phyloP scores from a whole-genome alignment of 768 basidiomycete genomes.

The Mycena maculata region DNA sequence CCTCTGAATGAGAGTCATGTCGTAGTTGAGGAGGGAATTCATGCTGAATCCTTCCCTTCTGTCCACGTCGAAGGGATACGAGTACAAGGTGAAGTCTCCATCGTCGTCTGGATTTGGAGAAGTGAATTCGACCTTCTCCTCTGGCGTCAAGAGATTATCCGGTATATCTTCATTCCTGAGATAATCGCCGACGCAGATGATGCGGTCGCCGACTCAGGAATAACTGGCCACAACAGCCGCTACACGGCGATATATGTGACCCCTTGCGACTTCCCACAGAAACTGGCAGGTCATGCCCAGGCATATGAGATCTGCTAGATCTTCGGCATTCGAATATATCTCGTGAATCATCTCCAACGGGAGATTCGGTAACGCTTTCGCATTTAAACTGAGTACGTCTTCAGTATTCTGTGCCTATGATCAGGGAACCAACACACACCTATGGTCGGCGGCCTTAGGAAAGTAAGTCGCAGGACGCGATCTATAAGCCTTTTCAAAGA shows the following conservation, averaged over 20 bases:
- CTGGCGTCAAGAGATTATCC: not conserved
- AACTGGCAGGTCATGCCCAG: conserved; percentile 6
- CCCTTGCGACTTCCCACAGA: conserved; percentile 8
- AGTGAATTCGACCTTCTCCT: not conserved
- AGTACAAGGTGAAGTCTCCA: not conserved
- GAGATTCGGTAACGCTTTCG: not conserved
- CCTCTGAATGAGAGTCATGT: too few relatives aligned
- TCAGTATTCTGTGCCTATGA: not conserved
- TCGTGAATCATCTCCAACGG: conserved; percentile 1
- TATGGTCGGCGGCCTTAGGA: too few relatives aligned
- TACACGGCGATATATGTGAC: not conserved
- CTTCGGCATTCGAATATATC: not conserved
- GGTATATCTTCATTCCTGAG: not conserved
- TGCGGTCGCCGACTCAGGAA: conserved; percentile 14
- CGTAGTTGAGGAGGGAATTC: too few relatives aligned
- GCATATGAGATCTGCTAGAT: not conserved
- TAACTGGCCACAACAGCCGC: not conserved
- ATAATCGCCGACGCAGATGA: conserved; percentile 9
- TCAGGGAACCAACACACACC: too few relatives aligned
- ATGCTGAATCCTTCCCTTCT: too few relatives aligned
- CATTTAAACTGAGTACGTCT: not conserved
- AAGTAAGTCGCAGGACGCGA: too few relatives aligned
- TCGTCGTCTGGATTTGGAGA: not conserved
- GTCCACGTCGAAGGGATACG: too few relatives aligned
- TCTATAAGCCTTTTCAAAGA: too few relatives aligned